Base-by-base conservation (phyloP, 352 stramenopile genomes). In the Phytopythium helicoides region DNA sequence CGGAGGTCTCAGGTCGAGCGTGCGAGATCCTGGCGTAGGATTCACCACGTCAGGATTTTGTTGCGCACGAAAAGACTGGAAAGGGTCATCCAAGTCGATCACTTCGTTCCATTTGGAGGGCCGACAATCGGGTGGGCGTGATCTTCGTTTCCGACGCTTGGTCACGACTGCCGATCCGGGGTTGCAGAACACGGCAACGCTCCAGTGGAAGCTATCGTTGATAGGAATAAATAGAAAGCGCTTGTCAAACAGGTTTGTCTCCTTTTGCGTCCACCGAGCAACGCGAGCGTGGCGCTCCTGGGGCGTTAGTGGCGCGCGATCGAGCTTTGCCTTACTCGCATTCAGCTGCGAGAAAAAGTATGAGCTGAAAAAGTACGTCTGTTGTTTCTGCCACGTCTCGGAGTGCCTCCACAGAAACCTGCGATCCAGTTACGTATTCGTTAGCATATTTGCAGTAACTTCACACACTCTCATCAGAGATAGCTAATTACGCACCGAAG, bases 271-370 rank as follows among this genome's bases (percentile, higher is more conserved):
- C 87, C 88, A 97, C 22, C 81, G 77, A 36, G 75, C 68, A 14
- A 90, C 73, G 38, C 79, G 67, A 7, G 63, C 58, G 40, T 86
- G 79, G 18, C 76, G 72, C 45, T 87, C 74, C 37, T 82, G 67
- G 1, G 70, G 54, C 19, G 66, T 60, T 15, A 60, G 19, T 2
- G n/a, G 56, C 25, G 53, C 39, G 45, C 68, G 35, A 33, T 76
- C 66, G 34, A 62, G 53, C 38, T 53, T 54, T 15, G 57, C 67
- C 14, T 72, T 72, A 3, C 53, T 71, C 1, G 89, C 73, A 51
- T 81, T 74, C 10, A 98, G 60, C 23, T 92, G 96, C 22, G 94
- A 95, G 71, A 96, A 98, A 52, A 98, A 98, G 65, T 98, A 92
- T 12, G 92, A 97, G 19, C 88, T 97, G 62, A 98, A 98, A 54